A percentile compares a stretch with the other conserved stretches of the same genome.
Evolutionary conservation across 2,329 filamentous ascomycete species (phyloP).

Genomic region (Nigrospora oryzae): DNA sequence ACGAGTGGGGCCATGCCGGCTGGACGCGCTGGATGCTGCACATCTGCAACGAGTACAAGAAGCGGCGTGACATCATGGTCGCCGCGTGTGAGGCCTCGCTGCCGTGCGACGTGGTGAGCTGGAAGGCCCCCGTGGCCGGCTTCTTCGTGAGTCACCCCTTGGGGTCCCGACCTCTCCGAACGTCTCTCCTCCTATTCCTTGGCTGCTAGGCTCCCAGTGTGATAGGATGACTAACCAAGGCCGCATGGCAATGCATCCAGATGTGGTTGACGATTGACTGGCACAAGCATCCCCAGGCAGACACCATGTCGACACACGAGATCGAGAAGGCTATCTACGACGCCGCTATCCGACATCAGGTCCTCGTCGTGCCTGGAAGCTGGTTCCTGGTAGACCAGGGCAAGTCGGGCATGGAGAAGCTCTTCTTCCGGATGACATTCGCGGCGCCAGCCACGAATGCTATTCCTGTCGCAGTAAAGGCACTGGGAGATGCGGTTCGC

Average conservation of each 20-base stretch:
- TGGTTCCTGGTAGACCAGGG: constrained; percentile 81
- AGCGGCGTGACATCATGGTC: constrained; percentile 67
- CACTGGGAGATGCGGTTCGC: constrained; percentile 69
- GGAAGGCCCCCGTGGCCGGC: constrained; percentile 73
- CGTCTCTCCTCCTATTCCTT: neutral
- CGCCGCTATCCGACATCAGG: constrained; percentile 64
- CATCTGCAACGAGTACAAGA: constrained; percentile 72
- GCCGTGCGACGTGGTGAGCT: constrained; percentile 66
- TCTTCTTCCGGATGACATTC: constrained; percentile 89
- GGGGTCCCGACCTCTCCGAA: no score
- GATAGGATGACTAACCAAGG: no score
- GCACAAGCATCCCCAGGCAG: constrained; percentile 53
- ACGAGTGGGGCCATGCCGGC: constrained; percentile 86
- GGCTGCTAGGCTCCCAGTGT: constrained; percentile 24
- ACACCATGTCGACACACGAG: constrained; percentile 43
- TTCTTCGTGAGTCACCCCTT: constrained; percentile 71
- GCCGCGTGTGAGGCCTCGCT: constrained; percentile 72
- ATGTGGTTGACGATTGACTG: constrained; percentile 69
- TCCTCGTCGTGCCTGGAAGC: constrained; percentile 74
- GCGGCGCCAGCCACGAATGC: constrained; percentile 66
- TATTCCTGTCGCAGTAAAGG: constrained; percentile 62
- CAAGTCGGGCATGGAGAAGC: constrained; percentile 41
- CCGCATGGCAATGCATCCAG: no score
- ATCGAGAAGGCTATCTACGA: constrained; percentile 86
- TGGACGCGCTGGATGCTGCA: constrained; percentile 86